Base-by-base conservation (phyloP, 441 rosid species). In the Mallotus japonicus region DNA sequence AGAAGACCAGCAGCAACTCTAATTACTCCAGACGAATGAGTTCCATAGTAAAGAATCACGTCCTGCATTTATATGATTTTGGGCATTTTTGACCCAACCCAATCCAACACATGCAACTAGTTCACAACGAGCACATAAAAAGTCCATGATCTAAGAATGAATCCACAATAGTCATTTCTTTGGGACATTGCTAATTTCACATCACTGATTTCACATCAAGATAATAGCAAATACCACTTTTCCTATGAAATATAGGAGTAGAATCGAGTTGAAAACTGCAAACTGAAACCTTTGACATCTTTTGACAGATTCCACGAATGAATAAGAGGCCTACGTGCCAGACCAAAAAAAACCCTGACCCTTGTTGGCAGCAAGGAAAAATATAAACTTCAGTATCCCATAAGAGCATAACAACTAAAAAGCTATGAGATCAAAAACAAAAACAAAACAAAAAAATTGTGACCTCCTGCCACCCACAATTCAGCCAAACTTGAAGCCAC, bases 401-500 rank as follows among this genome's bases (percentile, higher is more conserved):
- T 10, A 8, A 13, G 5, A 51, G 40, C 67, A 62, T 12, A 51
- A 34, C 67, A 56, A 19, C 72, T 69, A 34, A 68, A 40, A 53
- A 51, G 28, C 65, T 70, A 58, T 6, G 50, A 14, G 19, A 59
- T 5, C 24, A 19, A 49, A 22, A 9, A 46, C 11, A 7, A 15
- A 16, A 51, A 51, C 2, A 22, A 59, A 5, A 28, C 32, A 28
- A 22, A 16, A 7, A 15, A 66, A 50, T 28, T 5, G 5, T 16
- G 3, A 0, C 56, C 15, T 50, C 22, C 10, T 54, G 12, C 10
- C 19, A 58, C 13, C 65, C 37, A 50, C 17, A 14, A 4, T 20
- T 83, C 82, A 89, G 73, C 86, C 81, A 74, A 91, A 91, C 67
- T 85, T 85, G 85, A 89, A 91, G 67, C 97, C 97, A 40, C 92